A percentile compares a stretch with the other conserved stretches of the same genome.
Evolutionary conservation across 306 rosid genomes (phyloP).

Genomic region (Prunus campanulata): DNA sequence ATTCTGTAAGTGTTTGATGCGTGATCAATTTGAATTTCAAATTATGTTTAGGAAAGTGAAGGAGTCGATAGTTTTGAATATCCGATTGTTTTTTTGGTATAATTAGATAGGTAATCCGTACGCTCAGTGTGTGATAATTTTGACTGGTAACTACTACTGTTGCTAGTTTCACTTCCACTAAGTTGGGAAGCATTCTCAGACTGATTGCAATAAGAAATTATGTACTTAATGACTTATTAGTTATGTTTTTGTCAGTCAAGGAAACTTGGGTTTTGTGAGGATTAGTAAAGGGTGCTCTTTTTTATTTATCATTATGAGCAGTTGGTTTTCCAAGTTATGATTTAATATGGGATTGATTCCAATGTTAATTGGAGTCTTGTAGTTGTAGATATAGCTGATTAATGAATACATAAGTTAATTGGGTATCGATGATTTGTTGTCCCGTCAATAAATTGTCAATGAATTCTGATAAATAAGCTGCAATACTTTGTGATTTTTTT

Average conservation of each 20-base stretch:
- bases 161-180: not conserved
- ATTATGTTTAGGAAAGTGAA: not conserved
- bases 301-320: not conserved
- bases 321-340: not conserved
- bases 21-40: slow-evolving; percentile 1
- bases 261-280: not conserved
- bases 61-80: not conserved
- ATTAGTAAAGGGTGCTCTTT: not conserved
- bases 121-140: not conserved
- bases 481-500: not conserved
- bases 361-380: not conserved
- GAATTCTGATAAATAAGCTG: not conserved
- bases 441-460: not conserved
- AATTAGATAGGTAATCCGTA: not conserved
- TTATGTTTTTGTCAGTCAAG: not conserved
- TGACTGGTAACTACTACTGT: not conserved
- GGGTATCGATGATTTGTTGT: not conserved
- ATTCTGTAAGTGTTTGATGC: not conserved
- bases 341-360: not conserved
- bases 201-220: not conserved
- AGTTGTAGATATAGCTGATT: not conserved
- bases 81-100: not conserved
- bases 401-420: not conserved
- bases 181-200: not conserved
- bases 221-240: not conserved